phyloP scores from a whole-genome alignment of 176 grass and related monocot genomes.

The Raddia guianensis region DNA sequence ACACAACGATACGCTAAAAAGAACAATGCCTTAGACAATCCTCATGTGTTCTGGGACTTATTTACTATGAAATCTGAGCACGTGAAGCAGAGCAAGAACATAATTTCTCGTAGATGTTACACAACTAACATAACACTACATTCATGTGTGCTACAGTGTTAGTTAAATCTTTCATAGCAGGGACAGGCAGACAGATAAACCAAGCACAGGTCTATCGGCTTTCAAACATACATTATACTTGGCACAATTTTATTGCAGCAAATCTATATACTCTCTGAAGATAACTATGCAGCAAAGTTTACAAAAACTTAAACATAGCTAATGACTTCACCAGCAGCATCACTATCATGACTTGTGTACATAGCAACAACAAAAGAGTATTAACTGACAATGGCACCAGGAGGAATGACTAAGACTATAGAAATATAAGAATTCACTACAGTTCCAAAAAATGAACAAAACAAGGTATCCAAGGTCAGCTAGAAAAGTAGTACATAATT shows the following conservation, averaged over 20 bases:
- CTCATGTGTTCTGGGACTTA: neutral
- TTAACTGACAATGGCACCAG: neutral
- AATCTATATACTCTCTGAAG: neutral
- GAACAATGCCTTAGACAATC: no score
- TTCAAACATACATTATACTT: conserved; percentile 1
- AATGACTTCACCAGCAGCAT: conserved; percentile 16
- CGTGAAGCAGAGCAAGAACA: neutral
- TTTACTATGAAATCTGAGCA: conserved; percentile 32
- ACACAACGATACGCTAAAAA: no score
- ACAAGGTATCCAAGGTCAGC: neutral
- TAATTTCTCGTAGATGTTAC: neutral
- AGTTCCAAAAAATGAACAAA: neutral
- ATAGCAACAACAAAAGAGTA: conserved; percentile 11
- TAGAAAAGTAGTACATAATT: conserved; percentile 3
- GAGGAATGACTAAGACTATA: neutral
- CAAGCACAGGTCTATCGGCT: conserved; percentile 15
- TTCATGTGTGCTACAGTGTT: neutral
- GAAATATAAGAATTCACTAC: conserved; percentile 5
- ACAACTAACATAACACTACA: neutral
- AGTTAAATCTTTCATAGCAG: neutral
- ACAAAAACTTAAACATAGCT: conserved; percentile 11
- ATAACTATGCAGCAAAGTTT: conserved; percentile 5
- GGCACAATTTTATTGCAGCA: conserved; percentile 6
- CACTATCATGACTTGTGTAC: conserved; percentile 28
- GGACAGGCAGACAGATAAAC: neutral